phyloP scores from a whole-genome alignment of 1,139 yeast species.

The Suhomyces kunorum region DNA sequence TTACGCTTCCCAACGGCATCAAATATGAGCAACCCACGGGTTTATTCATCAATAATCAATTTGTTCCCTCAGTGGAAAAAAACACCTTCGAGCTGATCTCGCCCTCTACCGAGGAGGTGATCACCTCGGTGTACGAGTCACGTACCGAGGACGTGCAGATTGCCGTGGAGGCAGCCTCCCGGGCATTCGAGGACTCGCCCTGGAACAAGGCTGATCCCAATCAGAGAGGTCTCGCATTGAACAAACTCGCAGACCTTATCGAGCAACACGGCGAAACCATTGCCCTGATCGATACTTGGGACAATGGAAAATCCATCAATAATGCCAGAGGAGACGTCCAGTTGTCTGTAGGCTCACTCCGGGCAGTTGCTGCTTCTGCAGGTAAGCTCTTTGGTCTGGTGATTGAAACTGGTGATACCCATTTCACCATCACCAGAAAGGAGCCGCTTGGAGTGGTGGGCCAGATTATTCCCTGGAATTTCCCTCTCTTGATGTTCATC shows the following conservation, averaged over 20 bases:
- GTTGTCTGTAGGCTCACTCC: conserved; percentile 20
- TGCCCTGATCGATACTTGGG: conserved; percentile 13
- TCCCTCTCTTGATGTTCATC: conserved; percentile 79
- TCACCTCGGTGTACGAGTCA: conserved; percentile 57
- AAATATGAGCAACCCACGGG: conserved; percentile 64
- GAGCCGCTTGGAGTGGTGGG: conserved; percentile 84
- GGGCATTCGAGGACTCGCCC: conserved; percentile 40
- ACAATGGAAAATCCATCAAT: conserved; percentile 13
- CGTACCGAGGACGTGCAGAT: conserved; percentile 56
- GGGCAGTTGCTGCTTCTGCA: conserved; percentile 24
- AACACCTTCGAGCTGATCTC: conserved; percentile 54
- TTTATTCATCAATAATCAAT: conserved; percentile 61
- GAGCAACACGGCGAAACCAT: conserved; percentile 12
- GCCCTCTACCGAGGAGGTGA: conserved; percentile 59
- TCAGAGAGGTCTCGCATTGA: conserved; percentile 10
- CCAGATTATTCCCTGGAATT: conserved; percentile 85
- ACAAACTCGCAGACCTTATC: conserved; percentile 13
- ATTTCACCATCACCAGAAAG: conserved; percentile 32
- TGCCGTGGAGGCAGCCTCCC: conserved; percentile 59
- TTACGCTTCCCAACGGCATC: conserved; percentile 11
- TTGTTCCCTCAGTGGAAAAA: conserved; percentile 49
- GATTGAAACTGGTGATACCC: conserved; percentile 23
- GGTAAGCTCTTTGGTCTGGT: conserved; percentile 22
- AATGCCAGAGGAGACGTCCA: conserved; percentile 19
- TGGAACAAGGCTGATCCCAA: conserved; percentile 12